Evolutionary conservation across 2,329 filamentous ascomycete genomes (phyloP), one percentile per base, ranked within the genome.

Genomic region (Lomentospora prolificans): DNA sequence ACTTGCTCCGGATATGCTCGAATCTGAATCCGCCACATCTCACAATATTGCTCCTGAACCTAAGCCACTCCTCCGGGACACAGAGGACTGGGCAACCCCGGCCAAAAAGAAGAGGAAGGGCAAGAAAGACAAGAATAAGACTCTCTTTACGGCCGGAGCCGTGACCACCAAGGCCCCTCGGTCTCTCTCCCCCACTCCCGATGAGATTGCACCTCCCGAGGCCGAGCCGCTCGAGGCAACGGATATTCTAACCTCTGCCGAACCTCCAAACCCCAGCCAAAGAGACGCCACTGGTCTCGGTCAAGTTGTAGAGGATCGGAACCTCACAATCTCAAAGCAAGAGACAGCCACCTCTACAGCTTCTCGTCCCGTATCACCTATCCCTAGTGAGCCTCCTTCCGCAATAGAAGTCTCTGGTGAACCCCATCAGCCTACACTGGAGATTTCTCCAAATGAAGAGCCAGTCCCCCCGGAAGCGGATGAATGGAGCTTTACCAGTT

Each of bases 21-120:
- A 50, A 14, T 3, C 27, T 5, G 46, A 50, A 25, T 14, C 22
- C 19, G 27, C 14, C 9, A 14, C 10, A 10, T 14, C 46, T 14
- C n/a, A 19, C n/a, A n/a, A 14, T 33, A 19, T 33, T 17, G 25
- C 17, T 12, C 3, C n/a, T n/a, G 50, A 31, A n/a, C 27, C 50
- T 14, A 14, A 25, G n/a, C 25, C 50, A n/a, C 22, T 14, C n/a
- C 10, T 33, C 25, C 24, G 30, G 14, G 50, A 31, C 25, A 14
- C 25, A 17, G 50, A 51, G 12, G 25, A 31, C n/a, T 51, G 50
- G 50, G 50, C 25, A 51, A 12, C 25, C 10, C 50, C 50, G 28
- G 33, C 53, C 12, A 62, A 64, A 41, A 62, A 59, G 56, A 59
- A 59, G 14, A 59, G 59, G 56, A 60, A 64, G 39, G 61, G 64